Evolutionary conservation across 768 basidiomycete species (phyloP), one percentile per base, ranked within the genome.

Genomic region (Rhodotorula babjevae): DNA sequence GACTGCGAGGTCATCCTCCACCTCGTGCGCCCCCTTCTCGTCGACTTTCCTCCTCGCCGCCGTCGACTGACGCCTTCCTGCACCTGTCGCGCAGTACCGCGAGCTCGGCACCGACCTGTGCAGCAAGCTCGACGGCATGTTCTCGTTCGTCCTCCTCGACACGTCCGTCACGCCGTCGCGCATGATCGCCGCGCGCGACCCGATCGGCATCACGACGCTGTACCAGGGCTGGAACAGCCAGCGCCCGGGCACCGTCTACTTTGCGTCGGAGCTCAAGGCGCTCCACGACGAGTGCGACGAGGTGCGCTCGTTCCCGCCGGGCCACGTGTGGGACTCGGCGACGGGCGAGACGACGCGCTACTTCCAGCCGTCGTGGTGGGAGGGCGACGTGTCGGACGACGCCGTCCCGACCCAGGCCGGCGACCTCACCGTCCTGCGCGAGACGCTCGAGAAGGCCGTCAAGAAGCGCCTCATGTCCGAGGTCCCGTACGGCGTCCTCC

Each of bases 1-100:
- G 96, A 99, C 79, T 99, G 96, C 82, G 96, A 99, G 82, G 88
- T 96, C 78, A 95, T 99, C 77, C 86, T 98, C 73, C 90, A 94
- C 76, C 82, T 99, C 78, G 95, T 96, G 74, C 79, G 84, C 31
- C 29, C 33, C 27, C 46, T 42, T n/a, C n/a, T 50, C 10, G 0
- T 27, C 25, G 25, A 10, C 2, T 36, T 25, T 40, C 31, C 9
- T 21, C 46, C 16, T n/a, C 44, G 14, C 18, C 44, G 8, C 14
- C 18, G 44, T 18, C 18, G 44, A 60, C 40, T 63, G 59, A 60
- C 59, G 12, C n/a, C 55, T 27, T 44, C 47, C 46, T 59, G 14
- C 49, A 23, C 61, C 56, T 68, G 10, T 23, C 59, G 25, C 42
- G 18, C 75, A 97, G 95, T 97, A 96, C 84, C 84, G 85, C 77